A percentile compares a stretch with the other conserved stretches of the same genome.
Evolutionary conservation across 2,329 filamentous ascomycete species (phyloP).

Genomic region (Aschersonia sp.): DNA sequence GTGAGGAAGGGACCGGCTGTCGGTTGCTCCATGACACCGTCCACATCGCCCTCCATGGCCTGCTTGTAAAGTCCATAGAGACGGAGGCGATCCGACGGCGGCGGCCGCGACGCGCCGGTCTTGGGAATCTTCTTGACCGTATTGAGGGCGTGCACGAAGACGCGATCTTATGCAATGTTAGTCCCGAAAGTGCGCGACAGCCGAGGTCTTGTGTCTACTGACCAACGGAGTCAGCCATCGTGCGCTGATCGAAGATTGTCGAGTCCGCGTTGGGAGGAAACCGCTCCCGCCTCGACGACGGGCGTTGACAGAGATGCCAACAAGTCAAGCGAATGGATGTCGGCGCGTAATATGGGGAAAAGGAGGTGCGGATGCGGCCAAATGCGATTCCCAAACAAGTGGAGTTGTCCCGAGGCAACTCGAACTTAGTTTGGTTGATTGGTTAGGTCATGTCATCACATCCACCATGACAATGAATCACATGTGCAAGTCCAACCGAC

Average conservation of each 20-base stretch:
- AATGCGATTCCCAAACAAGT: background rate
- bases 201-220: conserved; percentile 6
- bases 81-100: conserved; percentile 68
- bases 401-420: background rate
- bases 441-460: too few relatives aligned
- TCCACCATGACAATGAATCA: background rate
- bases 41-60: conserved; percentile 95
- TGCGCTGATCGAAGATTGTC: background rate
- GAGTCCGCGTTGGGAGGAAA: background rate
- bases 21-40: conserved; percentile 83
- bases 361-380: background rate
- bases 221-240: conserved; percentile 25
- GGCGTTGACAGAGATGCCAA: background rate
- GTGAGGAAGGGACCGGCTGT: conserved; percentile 29
- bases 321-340: background rate
- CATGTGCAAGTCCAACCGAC: background rate
- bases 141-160: conserved; percentile 97
- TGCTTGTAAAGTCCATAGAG: conserved; percentile 99
- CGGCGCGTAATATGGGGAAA: background rate
- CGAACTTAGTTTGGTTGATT: background rate
- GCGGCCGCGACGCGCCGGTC: conserved; percentile 79
- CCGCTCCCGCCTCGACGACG: too few relatives aligned
- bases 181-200: conserved; percentile 2
- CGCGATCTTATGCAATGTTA: conserved; percentile 52
- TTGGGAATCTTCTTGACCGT: conserved; percentile 96